Evolutionary conservation across 2,329 filamentous ascomycete genomes (phyloP).

Genomic region (Shiraia sp.): DNA sequence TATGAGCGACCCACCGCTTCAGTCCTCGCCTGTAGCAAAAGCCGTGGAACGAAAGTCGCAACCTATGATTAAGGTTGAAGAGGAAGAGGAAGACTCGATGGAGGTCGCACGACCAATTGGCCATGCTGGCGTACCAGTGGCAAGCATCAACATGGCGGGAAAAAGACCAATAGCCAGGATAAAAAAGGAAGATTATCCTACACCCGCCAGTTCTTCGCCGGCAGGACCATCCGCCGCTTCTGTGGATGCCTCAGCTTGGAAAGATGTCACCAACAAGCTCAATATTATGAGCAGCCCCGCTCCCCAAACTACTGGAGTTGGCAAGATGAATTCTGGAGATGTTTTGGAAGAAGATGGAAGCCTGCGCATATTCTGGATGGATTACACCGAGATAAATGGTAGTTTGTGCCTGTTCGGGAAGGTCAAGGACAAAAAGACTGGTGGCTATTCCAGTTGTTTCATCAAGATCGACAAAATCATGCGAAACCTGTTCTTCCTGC

Average conservation of each 20-base stretch:
- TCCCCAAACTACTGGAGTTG: constrained; percentile 65
- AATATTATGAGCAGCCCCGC: constrained; percentile 80
- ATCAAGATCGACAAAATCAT: constrained; percentile 94
- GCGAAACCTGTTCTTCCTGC: constrained; percentile 90
- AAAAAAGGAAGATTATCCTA: constrained; percentile 69
- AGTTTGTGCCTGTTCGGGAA: constrained; percentile 95
- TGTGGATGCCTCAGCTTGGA: constrained; percentile 82
- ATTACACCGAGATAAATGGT: constrained; percentile 91
- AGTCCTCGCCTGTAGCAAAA: constrained; percentile 84
- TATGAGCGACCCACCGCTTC: constrained; percentile 79
- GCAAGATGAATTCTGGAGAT: constrained; percentile 81
- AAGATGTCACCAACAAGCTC: constrained; percentile 79
- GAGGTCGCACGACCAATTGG: constrained; percentile 80
- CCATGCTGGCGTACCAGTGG: constrained; percentile 62
- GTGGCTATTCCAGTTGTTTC: constrained; percentile 84
- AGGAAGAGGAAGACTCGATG: constrained; percentile 79
- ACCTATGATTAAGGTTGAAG: constrained; percentile 61
- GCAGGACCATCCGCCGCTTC: constrained; percentile 59
- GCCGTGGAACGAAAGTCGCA: constrained; percentile 72
- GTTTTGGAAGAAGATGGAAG: constrained; percentile 94
- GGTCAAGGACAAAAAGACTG: constrained; percentile 84
- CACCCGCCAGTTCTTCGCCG: constrained; percentile 78
- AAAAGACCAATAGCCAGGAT: constrained; percentile 75
- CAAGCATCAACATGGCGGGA: constrained; percentile 83
- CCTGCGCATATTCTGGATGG: constrained; percentile 93